Percentiles rank a stretch among this genome's conserved stretches.
phyloP scores from a whole-genome alignment of 805 yeast genomes.

The Sugiyamaella smithiae region DNA sequence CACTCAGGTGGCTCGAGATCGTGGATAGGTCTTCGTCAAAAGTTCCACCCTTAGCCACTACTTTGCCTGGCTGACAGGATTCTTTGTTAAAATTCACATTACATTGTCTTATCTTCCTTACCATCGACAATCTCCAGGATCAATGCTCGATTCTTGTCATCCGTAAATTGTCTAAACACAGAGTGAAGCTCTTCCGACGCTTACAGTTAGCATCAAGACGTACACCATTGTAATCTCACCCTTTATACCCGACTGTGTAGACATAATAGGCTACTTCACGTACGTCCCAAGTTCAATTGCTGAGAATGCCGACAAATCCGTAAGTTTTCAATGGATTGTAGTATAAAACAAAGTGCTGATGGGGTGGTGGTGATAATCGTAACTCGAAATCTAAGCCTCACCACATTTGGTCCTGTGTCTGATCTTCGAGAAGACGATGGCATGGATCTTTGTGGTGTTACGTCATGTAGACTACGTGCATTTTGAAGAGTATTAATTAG shows the following conservation, averaged over 20 bases:
- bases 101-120: slow-evolving; percentile 4
- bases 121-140: slow-evolving; percentile 39
- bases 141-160: slow-evolving; percentile 37
- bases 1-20: slow-evolving; percentile 35
- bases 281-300: too few species aligned
- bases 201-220: slow-evolving; percentile 5
- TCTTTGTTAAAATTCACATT: slow-evolving; percentile 7
- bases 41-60: slow-evolving; percentile 31
- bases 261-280: slow-evolving; percentile 41
- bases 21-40: slow-evolving; percentile 38
- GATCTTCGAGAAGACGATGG: too few species aligned
- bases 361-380: too few species aligned
- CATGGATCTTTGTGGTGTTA: too few species aligned
- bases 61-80: slow-evolving; percentile 15
- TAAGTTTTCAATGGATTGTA: too few species aligned
- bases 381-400: too few species aligned
- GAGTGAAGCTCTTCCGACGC: slow-evolving; percentile 46
- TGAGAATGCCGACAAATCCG: too few species aligned
- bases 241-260: slow-evolving; percentile 62
- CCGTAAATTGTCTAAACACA: slow-evolving; percentile 44
- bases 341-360: too few species aligned
- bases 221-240: slow-evolving; percentile 28
- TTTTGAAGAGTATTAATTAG: too few species aligned
- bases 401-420: too few species aligned
- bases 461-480: too few species aligned